Conservation (phyloP, 257 asterid genomes). For the Handroanthus guayacan region DNA sequence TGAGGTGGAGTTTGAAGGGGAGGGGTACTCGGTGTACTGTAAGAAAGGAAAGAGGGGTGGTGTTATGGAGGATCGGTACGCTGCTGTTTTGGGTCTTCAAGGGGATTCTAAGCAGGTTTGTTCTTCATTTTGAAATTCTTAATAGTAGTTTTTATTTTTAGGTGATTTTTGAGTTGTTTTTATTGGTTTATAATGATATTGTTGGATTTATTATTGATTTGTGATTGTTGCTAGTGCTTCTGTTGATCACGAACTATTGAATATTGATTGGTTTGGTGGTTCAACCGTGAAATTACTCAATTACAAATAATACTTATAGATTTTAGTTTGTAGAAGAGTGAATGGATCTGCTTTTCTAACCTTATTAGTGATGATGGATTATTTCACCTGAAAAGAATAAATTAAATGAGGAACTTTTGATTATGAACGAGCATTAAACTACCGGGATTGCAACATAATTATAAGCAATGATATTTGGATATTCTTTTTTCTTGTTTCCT, state of each 20-base stretch:
- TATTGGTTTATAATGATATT: neutral
- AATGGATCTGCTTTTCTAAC: conserved; percentile 1
- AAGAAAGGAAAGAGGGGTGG: conserved; percentile 76
- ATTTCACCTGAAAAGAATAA: neutral
- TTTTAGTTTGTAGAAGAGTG: neutral
- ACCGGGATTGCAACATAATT: neutral
- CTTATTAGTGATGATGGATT: neutral
- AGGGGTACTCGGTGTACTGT: conserved; percentile 68
- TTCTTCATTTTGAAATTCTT: neutral
- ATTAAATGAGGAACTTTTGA: conserved; percentile 16
- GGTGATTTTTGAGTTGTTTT: conserved; percentile 12
- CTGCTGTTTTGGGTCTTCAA: conserved; percentile 49
- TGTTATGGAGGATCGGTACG: conserved; percentile 77
- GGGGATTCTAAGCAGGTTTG: conserved; percentile 71
- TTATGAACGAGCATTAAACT: conserved; percentile 10
- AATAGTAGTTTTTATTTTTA: neutral
- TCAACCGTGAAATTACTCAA: neutral
- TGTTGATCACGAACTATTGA: neutral
- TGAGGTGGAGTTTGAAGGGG: conserved; percentile 69
- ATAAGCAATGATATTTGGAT: neutral
- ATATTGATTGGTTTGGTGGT: conserved; percentile 17
- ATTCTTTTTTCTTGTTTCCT: neutral
- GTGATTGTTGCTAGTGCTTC: neutral
- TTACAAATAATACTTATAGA: neutral
- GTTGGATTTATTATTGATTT: neutral